Conservation (phyloP, 352 stramenopile species). For the Pelagophyceae sp. region DNA sequence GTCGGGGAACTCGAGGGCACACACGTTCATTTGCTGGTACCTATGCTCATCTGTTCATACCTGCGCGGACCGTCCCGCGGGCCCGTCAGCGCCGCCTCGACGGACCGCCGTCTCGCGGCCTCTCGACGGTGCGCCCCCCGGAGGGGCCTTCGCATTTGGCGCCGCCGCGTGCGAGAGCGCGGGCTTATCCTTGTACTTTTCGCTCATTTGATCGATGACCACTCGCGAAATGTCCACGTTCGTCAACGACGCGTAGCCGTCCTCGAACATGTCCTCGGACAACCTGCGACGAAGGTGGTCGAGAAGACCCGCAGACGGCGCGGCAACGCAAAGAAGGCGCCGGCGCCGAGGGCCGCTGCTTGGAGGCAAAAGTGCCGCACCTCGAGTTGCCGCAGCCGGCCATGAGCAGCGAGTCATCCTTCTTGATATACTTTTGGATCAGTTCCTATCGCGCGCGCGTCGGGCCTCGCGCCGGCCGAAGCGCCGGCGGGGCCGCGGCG, state of each 20-base stretch:
- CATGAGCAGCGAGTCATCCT: slow-evolving; percentile 83
- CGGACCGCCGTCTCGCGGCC: too few species aligned
- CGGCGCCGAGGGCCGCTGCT: too few species aligned
- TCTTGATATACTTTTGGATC: slow-evolving; percentile 79
- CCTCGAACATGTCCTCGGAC: slow-evolving; percentile 88
- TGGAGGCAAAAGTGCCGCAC: not conserved
- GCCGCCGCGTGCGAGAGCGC: too few species aligned
- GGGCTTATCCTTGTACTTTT: slow-evolving; percentile 82
- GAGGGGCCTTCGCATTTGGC: too few species aligned
- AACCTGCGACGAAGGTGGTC: slow-evolving; percentile 34
- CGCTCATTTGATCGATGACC: slow-evolving; percentile 82
- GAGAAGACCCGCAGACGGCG: not conserved
- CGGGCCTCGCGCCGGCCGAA: not conserved
- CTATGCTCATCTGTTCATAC: too few species aligned
- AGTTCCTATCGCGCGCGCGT: slow-evolving; percentile 49
- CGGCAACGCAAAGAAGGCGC: slow-evolving; percentile 12
- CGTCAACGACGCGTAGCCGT: slow-evolving; percentile 82
- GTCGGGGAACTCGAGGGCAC: slow-evolving; percentile 80
- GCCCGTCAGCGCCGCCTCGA: too few species aligned
- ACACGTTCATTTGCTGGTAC: slow-evolving; percentile 92
- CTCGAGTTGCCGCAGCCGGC: slow-evolving; percentile 80
- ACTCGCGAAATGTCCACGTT: slow-evolving; percentile 83
- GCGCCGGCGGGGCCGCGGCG: too few species aligned
- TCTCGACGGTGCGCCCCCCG: too few species aligned
- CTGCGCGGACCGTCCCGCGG: too few species aligned